phyloP scores from a whole-genome alignment of 1,284 basidiomycete genomes.

The Melampsora americana region DNA sequence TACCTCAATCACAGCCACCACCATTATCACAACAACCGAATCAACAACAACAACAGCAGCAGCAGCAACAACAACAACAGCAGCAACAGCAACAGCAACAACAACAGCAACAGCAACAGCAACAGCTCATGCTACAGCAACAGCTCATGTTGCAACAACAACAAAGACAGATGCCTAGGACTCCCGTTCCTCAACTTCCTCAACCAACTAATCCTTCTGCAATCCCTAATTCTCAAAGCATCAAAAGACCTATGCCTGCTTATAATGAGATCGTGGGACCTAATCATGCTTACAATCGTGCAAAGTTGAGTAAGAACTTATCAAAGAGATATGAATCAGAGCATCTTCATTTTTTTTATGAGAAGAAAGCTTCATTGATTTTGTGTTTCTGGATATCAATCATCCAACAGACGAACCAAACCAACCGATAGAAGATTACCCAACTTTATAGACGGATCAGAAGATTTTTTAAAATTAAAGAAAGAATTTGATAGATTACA shows the following conservation, averaged over 20 bases:
- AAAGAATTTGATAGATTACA: constrained; percentile 1
- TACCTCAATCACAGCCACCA: background rate
- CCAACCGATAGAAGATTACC: constrained; percentile 41
- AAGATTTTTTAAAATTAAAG: no score
- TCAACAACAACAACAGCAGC: background rate
- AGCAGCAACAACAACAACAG: constrained; percentile 7
- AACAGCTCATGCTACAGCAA: constrained; percentile 9
- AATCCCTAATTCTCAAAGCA: background rate
- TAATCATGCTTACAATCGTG: constrained; percentile 16
- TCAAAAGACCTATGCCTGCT: constrained; percentile 26
- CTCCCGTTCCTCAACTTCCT: background rate
- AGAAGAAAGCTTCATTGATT: no score
- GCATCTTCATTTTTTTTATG: background rate
- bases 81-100: constrained; percentile 9
- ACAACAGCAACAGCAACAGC: background rate
- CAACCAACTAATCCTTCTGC: background rate
- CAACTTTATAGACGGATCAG: background rate
- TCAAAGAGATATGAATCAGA: background rate
- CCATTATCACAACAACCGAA: background rate
- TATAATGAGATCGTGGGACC: constrained; percentile 26
- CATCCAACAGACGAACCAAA: constrained; percentile 19
- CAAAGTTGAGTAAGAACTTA: constrained; percentile 10
- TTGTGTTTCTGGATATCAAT: background rate
- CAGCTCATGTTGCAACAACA: constrained; percentile 3
- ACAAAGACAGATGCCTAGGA: background rate